Conservation (phyloP, 768 basidiomycete genomes). For the Clitopilus hobsonii region DNA sequence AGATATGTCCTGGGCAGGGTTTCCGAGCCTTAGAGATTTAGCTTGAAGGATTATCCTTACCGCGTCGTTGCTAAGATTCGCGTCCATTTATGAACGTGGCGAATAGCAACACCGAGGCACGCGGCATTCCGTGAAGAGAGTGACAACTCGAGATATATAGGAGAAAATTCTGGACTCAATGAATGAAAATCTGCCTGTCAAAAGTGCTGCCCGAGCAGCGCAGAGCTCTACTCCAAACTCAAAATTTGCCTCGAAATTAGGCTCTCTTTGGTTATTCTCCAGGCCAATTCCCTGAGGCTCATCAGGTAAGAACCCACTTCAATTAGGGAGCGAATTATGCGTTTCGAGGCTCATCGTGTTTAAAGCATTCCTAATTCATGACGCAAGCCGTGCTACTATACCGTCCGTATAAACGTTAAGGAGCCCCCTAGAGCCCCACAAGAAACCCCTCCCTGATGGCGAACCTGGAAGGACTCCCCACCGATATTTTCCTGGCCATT, state of each 20-base stretch:
- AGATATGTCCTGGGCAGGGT: not conserved
- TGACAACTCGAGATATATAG: not conserved
- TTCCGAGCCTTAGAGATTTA: not conserved
- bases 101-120: not conserved
- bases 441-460: slow-evolving; percentile 1
- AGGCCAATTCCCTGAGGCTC: not conserved
- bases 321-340: not conserved
- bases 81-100: not conserved
- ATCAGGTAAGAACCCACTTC: not conserved
- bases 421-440: not conserved
- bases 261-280: not conserved
- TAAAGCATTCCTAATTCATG: not conserved
- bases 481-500: slow-evolving; percentile 43
- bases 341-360: not conserved
- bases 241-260: no score
- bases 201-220: not conserved
- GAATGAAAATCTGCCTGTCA: not conserved
- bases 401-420: not conserved
- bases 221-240: no score
- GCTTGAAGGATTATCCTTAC: not conserved
- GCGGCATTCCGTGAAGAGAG: not conserved
- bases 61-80: not conserved
- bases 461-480: slow-evolving; percentile 29
- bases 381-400: not conserved
- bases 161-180: not conserved